Evolutionary conservation across 2,329 filamentous ascomycete species (phyloP), one percentile per base, ranked within the genome.

Genomic region (Colletotrichum sp.): DNA sequence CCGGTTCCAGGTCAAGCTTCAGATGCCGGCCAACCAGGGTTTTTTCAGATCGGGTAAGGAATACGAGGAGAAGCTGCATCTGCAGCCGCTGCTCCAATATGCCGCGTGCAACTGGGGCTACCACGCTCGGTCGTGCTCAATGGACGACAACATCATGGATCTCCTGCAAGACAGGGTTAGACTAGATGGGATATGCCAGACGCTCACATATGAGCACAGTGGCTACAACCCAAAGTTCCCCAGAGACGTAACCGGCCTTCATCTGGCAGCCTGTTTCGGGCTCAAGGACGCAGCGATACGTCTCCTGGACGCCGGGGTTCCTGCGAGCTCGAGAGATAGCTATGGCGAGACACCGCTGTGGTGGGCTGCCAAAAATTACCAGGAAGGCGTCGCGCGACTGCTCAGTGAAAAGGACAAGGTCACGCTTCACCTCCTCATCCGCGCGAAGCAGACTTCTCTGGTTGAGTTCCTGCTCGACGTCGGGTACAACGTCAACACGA

Each of bases 111-210:
- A 61, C 3, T 61, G 57, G 57, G 57, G 57, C 1, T 61, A 33
- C 1, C 57, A 61, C 1, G 57, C 57, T 1, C 57, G 21, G 0
- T 33, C 29, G 6, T 59, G 29, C 18, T 0, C 57, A 0, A 6
- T 33, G 29, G 21, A 21, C 0, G 57, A 34, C 4, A 33, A 36
- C 18, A 33, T 59, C 31, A n/a, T 59, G 31, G 57, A 59, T 1
- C 57, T 59, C 6, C 15, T 59, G 29, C 57, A 21, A 24, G 57
- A 61, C 3, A 4, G 33, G 12, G 12, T 34, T 7, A 61, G 57
- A 3, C 16, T 61, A 3, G 57, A 61, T 4, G 57, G 57, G 0
- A 61, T 61, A 3, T 33, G 57, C 3, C 57, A 61, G 6, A 61
- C 57, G 9, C 27, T 61, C 12, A 15, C n/a, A 6, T 61, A 34